These are phyloP conservation scores for Ceratocystis ficicola DNA, from an alignment of 2,329 filamentous ascomycete genomes.

Conservation along the genomic window DNA sequence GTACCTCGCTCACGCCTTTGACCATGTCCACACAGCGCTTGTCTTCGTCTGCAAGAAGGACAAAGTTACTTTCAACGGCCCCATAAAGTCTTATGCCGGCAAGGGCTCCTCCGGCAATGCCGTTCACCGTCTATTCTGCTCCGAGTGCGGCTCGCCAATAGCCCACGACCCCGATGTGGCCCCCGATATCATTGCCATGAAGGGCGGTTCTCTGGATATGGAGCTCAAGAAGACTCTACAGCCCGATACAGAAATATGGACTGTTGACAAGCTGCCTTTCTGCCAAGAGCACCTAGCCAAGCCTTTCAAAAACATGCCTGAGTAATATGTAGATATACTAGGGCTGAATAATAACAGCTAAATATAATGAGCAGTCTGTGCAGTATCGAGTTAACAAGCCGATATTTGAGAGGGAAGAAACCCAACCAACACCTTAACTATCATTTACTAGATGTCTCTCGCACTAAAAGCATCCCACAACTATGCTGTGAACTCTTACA, in stretches of 20 bases:
- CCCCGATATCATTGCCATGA: conserved; percentile 57
- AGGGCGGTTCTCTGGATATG: conserved; percentile 50
- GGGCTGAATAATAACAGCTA: background rate
- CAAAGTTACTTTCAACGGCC: conserved; percentile 50
- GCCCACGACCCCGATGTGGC: conserved; percentile 59
- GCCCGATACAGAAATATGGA: conserved; percentile 61
- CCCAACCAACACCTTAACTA: too few relatives aligned
- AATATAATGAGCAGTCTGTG: background rate
- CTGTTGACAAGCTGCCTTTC: conserved; percentile 55
- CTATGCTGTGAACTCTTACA: too few relatives aligned
- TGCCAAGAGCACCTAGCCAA: conserved; percentile 53
- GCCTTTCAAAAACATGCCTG: conserved; percentile 52
- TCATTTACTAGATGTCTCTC: too few relatives aligned
- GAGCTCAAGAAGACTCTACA: conserved; percentile 57
- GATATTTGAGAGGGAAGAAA: too few relatives aligned
- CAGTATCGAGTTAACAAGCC: too few relatives aligned
- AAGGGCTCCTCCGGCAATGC: conserved; percentile 48
- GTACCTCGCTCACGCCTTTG: background rate
- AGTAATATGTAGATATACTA: conserved; percentile 31
- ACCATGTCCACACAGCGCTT: conserved; percentile 37
- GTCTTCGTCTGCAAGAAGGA: conserved; percentile 55
- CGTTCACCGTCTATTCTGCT: conserved; percentile 58
- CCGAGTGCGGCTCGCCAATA: conserved; percentile 56
- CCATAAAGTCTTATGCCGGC: conserved; percentile 52
- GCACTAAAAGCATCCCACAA: too few relatives aligned